Evolutionary conservation across 495 filamentous ascomycete genomes (phyloP).

Genomic region (Hamigera avellanea): DNA sequence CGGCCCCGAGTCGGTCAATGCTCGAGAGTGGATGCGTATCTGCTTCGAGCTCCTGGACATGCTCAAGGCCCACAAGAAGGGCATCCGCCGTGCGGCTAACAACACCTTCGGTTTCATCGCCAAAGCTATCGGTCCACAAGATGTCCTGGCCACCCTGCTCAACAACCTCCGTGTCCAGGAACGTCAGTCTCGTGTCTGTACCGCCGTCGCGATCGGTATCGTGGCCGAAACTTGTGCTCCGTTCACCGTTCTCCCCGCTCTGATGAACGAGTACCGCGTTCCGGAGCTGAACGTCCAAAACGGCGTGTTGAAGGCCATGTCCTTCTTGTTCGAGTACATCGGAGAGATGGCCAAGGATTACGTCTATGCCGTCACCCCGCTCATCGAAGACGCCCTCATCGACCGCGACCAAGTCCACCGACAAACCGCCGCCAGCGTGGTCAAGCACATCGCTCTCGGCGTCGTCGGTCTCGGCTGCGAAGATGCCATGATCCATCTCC

Average conservation of each 20-base stretch:
- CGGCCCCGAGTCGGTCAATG: conserved; percentile 89
- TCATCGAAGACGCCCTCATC: conserved; percentile 94
- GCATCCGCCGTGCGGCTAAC: conserved; percentile 95
- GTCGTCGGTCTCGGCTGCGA: conserved; percentile 96
- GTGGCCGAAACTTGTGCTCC: conserved; percentile 99
- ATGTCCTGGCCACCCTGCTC: conserved; percentile 89
- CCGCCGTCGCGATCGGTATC: conserved; percentile 96
- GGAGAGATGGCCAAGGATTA: conserved; percentile 99
- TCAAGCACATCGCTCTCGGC: conserved; percentile 94
- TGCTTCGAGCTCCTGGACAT: conserved; percentile 98
- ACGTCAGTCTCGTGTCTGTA: conserved; percentile 95
- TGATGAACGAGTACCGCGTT: conserved; percentile 99
- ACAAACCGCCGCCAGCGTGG: conserved; percentile 89
- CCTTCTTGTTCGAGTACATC: conserved; percentile 98
- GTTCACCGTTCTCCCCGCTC: conserved; percentile 94
- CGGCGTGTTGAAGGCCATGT: conserved; percentile 92
- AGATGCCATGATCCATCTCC: conserved; percentile 95
- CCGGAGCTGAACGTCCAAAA: conserved; percentile 99
- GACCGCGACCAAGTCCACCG: conserved; percentile 98
- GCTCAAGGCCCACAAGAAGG: conserved; percentile 99
- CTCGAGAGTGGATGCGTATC: conserved; percentile 99
- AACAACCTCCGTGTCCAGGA: conserved; percentile 97
- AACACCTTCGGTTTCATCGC: conserved; percentile 99
- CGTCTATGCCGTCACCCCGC: conserved; percentile 94
- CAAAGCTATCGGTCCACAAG: conserved; percentile 96